phyloP scores from a whole-genome alignment of 2,329 filamentous ascomycete species.

The Arthrobotrys pseudoclavata region DNA sequence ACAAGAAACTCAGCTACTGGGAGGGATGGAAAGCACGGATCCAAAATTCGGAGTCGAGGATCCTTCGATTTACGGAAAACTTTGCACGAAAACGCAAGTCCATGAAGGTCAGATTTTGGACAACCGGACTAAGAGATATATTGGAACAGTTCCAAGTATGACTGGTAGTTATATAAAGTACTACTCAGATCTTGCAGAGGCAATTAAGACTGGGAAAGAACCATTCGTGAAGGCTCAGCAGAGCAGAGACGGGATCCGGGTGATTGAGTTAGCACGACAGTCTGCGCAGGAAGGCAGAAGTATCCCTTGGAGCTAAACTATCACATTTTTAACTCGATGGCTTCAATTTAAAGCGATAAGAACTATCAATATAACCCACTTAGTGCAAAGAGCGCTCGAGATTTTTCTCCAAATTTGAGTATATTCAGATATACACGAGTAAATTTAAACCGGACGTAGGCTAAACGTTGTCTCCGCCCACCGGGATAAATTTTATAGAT shows the following conservation, averaged over 20 bases:
- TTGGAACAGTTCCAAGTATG: slow-evolving; percentile 49
- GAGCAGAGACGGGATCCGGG: slow-evolving; percentile 61
- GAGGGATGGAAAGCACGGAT: slow-evolving; percentile 55
- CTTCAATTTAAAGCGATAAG: background rate
- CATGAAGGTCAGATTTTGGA: slow-evolving; percentile 42
- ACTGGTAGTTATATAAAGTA: slow-evolving; percentile 50
- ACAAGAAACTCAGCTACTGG: slow-evolving; percentile 50
- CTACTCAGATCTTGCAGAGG: slow-evolving; percentile 49
- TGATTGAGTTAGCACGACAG: slow-evolving; percentile 62
- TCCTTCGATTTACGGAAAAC: slow-evolving; percentile 43
- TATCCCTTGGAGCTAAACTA: slow-evolving; percentile 50
- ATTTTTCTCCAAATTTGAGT: too few species aligned
- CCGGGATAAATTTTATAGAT: too few species aligned
- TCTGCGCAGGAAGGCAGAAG: slow-evolving; percentile 58
- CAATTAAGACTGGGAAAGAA: slow-evolving; percentile 42
- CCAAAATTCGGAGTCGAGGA: slow-evolving; percentile 53
- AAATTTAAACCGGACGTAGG: background rate
- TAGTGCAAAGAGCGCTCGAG: too few species aligned
- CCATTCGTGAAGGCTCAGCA: slow-evolving; percentile 62
- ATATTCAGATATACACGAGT: background rate
- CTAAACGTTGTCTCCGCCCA: background rate
- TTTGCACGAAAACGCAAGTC: slow-evolving; percentile 43
- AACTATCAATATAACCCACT: too few species aligned
- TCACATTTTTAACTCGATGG: background rate
- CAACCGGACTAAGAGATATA: slow-evolving; percentile 36